Percentiles rank a stretch among this genome's conserved stretches.
These are phyloP conservation scores for Arthrobotrys musiformis DNA, from an alignment of 2,329 filamentous ascomycete genomes.

Conservation along the genomic window DNA sequence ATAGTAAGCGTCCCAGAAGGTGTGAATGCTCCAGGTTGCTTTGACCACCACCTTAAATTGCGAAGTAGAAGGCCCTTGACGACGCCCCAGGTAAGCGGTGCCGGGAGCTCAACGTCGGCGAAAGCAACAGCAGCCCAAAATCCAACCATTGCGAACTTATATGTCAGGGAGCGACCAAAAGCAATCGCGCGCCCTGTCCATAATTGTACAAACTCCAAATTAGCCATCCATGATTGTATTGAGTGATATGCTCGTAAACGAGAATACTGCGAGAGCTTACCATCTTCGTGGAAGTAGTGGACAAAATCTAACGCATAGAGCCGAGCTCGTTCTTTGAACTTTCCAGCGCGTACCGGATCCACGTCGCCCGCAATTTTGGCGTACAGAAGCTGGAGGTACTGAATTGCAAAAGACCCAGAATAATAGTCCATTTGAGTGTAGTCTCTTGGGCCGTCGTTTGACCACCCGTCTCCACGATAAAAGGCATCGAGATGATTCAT, in stretches of 20 bases:
- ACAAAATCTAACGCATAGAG: conserved; percentile 76
- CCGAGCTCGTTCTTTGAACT: conserved; percentile 76
- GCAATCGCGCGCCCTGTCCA: conserved; percentile 72
- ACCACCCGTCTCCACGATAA: conserved; percentile 84
- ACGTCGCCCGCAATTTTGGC: conserved; percentile 74
- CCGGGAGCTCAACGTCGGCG: conserved; percentile 77
- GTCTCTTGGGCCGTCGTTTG: conserved; percentile 80
- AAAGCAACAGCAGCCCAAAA: conserved; percentile 84
- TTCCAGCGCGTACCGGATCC: conserved; percentile 73
- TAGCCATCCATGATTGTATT: no score
- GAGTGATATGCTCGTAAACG: no score
- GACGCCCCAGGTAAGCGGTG: conserved; percentile 79
- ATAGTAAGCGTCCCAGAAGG: conserved; percentile 78
- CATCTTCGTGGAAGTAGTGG: conserved; percentile 79
- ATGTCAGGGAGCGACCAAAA: conserved; percentile 80
- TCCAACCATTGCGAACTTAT: conserved; percentile 85
- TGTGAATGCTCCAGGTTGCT: conserved; percentile 74
- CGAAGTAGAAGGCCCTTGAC: conserved; percentile 80
- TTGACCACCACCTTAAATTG: conserved; percentile 83
- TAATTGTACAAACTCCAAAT: no score
- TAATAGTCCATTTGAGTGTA: conserved; percentile 90
- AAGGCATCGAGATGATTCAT: conserved; percentile 83
- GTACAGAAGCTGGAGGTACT: conserved; percentile 81
- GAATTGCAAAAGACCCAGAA: conserved; percentile 83
- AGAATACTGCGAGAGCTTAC: no score